Percentiles rank a stretch among this genome's conserved stretches.
Evolutionary conservation across 768 basidiomycete species (phyloP).

Genomic region (Exidia glandulosa): DNA sequence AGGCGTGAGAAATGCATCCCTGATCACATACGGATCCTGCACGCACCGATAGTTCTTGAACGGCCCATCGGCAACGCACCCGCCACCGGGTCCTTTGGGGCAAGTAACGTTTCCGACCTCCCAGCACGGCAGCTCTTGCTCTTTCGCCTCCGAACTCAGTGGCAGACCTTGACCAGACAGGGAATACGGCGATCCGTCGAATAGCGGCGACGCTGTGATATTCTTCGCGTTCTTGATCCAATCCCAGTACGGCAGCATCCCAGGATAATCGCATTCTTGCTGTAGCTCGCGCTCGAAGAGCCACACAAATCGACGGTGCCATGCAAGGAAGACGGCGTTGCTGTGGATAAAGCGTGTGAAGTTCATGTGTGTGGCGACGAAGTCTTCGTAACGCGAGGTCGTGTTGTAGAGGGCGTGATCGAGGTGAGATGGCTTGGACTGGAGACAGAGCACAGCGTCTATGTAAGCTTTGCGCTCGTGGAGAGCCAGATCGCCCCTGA

Average conservation of each 20-base stretch:
- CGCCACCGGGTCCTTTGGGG: too few species aligned
- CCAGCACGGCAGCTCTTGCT: too few species aligned
- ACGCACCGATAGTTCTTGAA: too few species aligned
- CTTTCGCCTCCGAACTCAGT: too few species aligned
- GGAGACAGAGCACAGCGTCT: neutral
- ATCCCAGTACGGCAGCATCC: conserved; percentile 19
- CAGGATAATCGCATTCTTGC: conserved; percentile 15
- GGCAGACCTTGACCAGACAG: too few species aligned
- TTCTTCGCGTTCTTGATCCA: conserved; percentile 6
- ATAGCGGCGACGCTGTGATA: too few species aligned
- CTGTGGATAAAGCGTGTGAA: neutral
- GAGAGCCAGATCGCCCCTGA: neutral
- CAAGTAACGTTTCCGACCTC: too few species aligned
- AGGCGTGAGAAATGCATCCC: too few species aligned
- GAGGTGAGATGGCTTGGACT: neutral
- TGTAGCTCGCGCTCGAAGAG: conserved; percentile 16
- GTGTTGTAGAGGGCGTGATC: neutral
- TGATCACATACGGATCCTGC: too few species aligned
- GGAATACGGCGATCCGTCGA: too few species aligned
- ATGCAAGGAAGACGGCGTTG: conserved; percentile 21
- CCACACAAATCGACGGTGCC: conserved; percentile 20
- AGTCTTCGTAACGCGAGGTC: neutral
- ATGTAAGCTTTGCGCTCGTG: neutral
- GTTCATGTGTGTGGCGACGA: neutral
- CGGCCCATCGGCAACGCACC: too few species aligned